A percentile compares a stretch with the other conserved stretches of the same genome.
phyloP scores from a whole-genome alignment of 306 rosid genomes.

The Trichosanthes truncata region DNA sequence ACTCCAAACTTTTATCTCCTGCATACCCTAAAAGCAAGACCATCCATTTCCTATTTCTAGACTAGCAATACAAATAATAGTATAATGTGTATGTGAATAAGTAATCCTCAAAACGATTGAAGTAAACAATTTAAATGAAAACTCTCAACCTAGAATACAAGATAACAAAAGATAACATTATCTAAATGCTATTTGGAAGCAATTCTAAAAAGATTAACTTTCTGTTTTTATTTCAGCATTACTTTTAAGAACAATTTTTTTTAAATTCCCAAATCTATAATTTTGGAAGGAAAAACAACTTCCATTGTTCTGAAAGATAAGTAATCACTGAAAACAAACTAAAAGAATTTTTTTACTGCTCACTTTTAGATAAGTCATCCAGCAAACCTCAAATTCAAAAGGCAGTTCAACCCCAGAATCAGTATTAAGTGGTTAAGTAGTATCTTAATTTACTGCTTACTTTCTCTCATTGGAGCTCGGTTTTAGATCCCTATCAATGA shows the following conservation, averaged over 20 bases:
- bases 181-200: background rate
- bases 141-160: background rate
- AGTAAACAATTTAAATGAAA: background rate
- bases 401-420: background rate
- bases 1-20: background rate
- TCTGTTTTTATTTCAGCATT: background rate
- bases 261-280: background rate
- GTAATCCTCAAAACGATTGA: background rate
- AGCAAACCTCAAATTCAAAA: background rate
- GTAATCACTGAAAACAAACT: background rate
- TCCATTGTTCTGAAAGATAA: background rate
- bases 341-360: conserved; percentile 15
- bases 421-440: background rate
- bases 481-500: conserved; percentile 93
- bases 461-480: conserved; percentile 90
- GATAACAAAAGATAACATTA: background rate
- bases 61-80: background rate
- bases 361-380: conserved; percentile 50
- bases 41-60: background rate
- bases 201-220: background rate
- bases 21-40: background rate
- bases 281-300: background rate
- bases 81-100: background rate
- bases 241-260: background rate
- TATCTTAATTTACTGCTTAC: conserved; percentile 42